phyloP scores from a whole-genome alignment of 345 rosid genomes.

The Camelina sativa region DNA sequence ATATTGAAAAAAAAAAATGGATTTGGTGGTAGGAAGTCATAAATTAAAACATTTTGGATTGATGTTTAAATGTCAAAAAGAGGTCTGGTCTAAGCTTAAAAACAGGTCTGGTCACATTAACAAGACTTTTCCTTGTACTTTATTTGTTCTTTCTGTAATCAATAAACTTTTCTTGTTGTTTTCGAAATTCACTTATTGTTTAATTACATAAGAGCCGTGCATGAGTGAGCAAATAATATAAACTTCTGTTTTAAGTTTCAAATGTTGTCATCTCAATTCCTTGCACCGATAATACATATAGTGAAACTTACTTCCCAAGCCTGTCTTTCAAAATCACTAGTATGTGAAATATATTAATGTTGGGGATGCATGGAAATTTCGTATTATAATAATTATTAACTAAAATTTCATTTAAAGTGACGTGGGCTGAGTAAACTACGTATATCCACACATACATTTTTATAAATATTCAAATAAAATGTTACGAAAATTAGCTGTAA shows the following conservation, averaged over 20 bases:
- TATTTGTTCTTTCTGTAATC: neutral
- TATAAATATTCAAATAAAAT: neutral
- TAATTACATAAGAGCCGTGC: neutral
- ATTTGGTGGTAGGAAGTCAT: constrained; percentile 8
- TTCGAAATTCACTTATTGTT: neutral
- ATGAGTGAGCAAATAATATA: neutral
- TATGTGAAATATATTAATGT: neutral
- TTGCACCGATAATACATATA: neutral
- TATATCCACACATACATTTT: neutral
- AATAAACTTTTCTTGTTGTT: neutral
- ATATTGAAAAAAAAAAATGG: neutral
- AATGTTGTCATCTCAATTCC: neutral
- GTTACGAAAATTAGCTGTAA: neutral
- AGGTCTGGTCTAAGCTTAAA: neutral
- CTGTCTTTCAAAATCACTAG: neutral
- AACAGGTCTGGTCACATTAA: constrained; percentile 6
- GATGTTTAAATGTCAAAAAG: constrained; percentile 13
- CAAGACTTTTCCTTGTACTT: neutral
- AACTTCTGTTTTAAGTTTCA: neutral
- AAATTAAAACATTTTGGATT: constrained; percentile 6
- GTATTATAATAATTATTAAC: neutral
- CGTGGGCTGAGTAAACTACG: neutral
- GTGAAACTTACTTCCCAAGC: neutral
- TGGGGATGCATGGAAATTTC: neutral
- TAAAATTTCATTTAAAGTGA: neutral